A percentile compares a stretch with the other conserved stretches of the same genome.
phyloP scores from a whole-genome alignment of 1,284 basidiomycete genomes.

The Moesziomyces sp. region DNA sequence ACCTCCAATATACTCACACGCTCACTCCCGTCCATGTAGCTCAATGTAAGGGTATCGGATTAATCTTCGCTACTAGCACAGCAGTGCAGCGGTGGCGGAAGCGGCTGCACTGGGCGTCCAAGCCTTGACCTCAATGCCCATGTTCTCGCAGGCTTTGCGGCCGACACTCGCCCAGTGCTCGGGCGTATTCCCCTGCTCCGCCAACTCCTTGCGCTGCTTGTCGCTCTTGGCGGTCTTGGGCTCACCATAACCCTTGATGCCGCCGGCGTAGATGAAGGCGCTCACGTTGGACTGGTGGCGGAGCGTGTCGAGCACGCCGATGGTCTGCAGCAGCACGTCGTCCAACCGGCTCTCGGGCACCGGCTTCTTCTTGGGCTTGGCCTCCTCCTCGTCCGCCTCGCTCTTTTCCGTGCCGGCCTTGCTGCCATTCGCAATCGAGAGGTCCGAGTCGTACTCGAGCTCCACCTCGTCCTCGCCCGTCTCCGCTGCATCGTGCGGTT shows the following conservation, averaged over 20 bases:
- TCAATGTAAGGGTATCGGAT: no score
- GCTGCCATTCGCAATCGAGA: conserved; percentile 9
- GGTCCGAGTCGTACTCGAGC: conserved; percentile 40
- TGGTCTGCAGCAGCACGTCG: conserved; percentile 59
- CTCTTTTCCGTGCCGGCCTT: neutral
- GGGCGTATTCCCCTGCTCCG: conserved; percentile 13
- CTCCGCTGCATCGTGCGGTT: conserved; percentile 2
- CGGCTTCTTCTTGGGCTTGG: conserved; percentile 15
- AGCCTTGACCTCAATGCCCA: conserved; percentile 38
- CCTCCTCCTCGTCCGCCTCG: neutral
- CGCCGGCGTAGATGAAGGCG: conserved; percentile 50
- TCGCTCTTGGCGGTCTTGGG: conserved; percentile 11
- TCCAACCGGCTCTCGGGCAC: conserved; percentile 40
- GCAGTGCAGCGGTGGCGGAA: conserved; percentile 20
- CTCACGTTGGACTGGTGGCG: conserved; percentile 52
- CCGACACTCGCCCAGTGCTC: conserved; percentile 37
- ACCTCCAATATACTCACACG: no score
- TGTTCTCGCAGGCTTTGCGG: conserved; percentile 18
- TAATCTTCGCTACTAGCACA: neutral
- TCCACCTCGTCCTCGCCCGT: conserved; percentile 2
- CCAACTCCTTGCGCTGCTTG: neutral
- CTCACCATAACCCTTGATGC: conserved; percentile 33
- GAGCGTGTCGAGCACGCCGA: conserved; percentile 62
- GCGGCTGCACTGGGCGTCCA: conserved; percentile 25
- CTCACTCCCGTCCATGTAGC: no score